Conservation (phyloP, 2,329 filamentous ascomycete genomes). For the Chaetoscypha palmicola region DNA sequence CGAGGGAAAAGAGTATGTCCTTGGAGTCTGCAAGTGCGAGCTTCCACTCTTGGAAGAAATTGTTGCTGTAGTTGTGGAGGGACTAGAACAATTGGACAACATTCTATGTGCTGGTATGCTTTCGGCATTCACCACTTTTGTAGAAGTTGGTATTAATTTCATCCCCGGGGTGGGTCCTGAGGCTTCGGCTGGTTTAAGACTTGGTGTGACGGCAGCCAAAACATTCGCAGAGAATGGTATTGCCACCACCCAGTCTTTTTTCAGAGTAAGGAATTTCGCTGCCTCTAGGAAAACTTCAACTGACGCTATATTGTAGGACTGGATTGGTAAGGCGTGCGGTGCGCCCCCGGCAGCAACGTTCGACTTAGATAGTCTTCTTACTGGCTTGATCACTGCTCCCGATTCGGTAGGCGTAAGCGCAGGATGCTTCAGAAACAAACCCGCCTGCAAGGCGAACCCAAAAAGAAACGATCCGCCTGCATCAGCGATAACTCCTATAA, state of each 20-base stretch:
- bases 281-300: too few relatives aligned
- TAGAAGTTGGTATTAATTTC: neutral
- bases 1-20: neutral
- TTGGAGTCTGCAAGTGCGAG: neutral
- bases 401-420: neutral
- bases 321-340: neutral
- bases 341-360: neutral
- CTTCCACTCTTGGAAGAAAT: neutral
- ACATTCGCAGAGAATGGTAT: neutral
- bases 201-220: neutral
- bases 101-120: neutral
- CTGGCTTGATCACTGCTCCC: neutral
- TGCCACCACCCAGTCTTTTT: neutral
- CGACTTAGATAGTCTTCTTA: neutral
- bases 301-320: neutral
- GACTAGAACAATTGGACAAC: neutral
- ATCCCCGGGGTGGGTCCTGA: neutral
- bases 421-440: neutral
- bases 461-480: neutral
- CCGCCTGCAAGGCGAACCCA: neutral
- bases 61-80: neutral
- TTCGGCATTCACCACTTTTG: neutral
- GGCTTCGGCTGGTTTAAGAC: neutral
- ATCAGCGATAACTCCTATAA: neutral
- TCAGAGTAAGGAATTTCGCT: neutral